Percentiles rank a stretch among this genome's conserved stretches.
Evolutionary conservation across 2,329 filamentous ascomycete species (phyloP).

Genomic region (Neofusicoccum cordaticola): DNA sequence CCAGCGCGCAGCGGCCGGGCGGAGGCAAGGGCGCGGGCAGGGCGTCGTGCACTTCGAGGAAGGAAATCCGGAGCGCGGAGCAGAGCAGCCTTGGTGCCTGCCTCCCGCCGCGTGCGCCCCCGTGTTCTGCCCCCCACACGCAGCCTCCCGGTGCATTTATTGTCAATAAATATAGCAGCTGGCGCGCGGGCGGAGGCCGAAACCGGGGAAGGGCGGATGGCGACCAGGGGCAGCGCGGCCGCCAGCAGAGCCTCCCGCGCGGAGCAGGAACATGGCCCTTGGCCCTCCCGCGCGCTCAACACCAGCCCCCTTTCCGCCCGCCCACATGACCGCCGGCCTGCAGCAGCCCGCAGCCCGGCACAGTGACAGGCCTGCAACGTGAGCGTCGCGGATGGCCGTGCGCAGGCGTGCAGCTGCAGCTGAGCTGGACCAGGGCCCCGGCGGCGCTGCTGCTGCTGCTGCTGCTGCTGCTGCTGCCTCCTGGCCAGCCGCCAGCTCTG

Average conservation of each 20-base stretch:
- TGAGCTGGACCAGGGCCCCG: too few relatives aligned
- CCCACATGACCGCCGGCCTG: constrained; percentile 1
- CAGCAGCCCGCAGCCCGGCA: not conserved
- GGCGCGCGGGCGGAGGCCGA: not conserved
- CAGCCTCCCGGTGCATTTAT: constrained; percentile 4
- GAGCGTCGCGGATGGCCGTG: not conserved
- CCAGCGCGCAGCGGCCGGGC: not conserved
- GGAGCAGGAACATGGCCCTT: not conserved
- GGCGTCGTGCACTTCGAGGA: not conserved
- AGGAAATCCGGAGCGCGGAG: not conserved
- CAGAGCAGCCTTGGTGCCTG: too few relatives aligned
- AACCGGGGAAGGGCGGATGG: constrained; percentile 15
- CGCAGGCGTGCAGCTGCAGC: not conserved
- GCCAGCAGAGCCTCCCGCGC: constrained; percentile 8
- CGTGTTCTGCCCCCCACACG: constrained; percentile 1
- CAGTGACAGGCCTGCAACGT: not conserved
- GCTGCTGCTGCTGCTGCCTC: too few relatives aligned
- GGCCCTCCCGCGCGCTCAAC: not conserved
- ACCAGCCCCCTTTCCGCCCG: constrained; percentile 4
- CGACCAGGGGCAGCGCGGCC: not conserved
- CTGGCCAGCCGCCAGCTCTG: not conserved
- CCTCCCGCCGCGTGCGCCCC: not conserved
- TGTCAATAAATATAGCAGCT: constrained; percentile 15
- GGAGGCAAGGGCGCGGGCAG: not conserved
- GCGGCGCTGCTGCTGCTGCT: too few relatives aligned